Percentiles rank a stretch among this genome's conserved stretches.
These are phyloP conservation scores for Bromus sterilis DNA, from an alignment of 176 grass and related monocot genomes.

Conservation along the genomic window DNA sequence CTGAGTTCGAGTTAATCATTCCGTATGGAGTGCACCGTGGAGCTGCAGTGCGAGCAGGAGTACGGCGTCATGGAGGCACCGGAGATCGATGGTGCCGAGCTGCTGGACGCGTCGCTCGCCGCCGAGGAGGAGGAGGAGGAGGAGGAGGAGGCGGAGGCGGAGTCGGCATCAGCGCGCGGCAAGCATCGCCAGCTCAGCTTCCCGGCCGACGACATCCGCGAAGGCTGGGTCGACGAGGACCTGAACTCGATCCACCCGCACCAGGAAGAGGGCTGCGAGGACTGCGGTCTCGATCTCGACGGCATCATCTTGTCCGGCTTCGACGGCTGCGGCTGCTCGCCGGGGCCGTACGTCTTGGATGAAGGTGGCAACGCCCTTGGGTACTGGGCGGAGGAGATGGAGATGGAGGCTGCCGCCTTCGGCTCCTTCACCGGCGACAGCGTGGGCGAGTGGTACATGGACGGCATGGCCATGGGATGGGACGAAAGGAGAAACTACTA, in stretches of 20 bases:
- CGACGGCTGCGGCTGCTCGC: constrained; percentile 6
- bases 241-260: constrained; percentile 20
- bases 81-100: constrained; percentile 29
- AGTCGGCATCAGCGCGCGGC: neutral
- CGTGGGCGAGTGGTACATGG: constrained; percentile 49
- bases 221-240: neutral
- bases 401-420: constrained; percentile 19
- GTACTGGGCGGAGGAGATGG: constrained; percentile 38
- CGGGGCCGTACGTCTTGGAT: constrained; percentile 8
- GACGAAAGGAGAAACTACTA: constrained; percentile 17
- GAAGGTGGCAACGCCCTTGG: constrained; percentile 10
- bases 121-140: neutral
- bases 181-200: neutral
- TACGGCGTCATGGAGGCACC: constrained; percentile 17
- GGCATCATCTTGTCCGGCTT: constrained; percentile 40
- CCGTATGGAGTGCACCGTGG: neutral
- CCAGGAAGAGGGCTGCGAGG: constrained; percentile 43
- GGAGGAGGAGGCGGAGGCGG: neutral
- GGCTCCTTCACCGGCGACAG: constrained; percentile 14
- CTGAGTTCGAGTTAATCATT: neutral
- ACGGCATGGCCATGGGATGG: constrained; percentile 33
- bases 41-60: neutral
- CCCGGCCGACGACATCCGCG: neutral
- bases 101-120: constrained; percentile 29
- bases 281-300: constrained; percentile 42